Evolutionary conservation across 169 alveolate species (phyloP).

Genomic region (Miamiensis avidus): DNA sequence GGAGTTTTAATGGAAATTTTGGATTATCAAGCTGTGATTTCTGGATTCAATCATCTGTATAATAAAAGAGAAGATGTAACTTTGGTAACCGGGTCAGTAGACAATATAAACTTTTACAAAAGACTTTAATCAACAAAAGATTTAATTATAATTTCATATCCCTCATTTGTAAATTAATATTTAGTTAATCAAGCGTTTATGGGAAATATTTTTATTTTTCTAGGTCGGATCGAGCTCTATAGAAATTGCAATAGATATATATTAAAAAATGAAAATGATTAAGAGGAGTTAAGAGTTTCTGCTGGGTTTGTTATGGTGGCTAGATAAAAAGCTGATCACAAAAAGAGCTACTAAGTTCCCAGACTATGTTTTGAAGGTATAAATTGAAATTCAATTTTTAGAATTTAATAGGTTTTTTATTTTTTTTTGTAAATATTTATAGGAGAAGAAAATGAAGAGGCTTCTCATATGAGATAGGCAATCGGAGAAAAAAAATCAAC

Average conservation of each 20-base stretch:
- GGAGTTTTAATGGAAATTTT: neutral
- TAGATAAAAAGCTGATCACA: constrained; percentile 23
- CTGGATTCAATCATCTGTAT: neutral
- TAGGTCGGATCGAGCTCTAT: constrained; percentile 42
- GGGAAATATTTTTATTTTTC: constrained; percentile 13
- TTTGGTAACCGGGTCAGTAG: constrained; percentile 50
- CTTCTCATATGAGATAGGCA: constrained; percentile 23
- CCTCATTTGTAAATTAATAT: neutral
- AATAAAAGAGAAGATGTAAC: neutral
- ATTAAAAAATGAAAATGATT: neutral
- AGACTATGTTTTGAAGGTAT: constrained; percentile 19
- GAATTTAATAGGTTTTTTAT: neutral
- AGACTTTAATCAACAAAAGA: constrained; percentile 22
- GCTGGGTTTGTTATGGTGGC: constrained; percentile 59
- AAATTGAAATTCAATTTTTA: too few relatives aligned
- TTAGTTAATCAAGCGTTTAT: constrained; percentile 2
- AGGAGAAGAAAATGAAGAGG: constrained; percentile 26
- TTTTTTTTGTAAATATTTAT: too few relatives aligned
- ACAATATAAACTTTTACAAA: constrained; percentile 35
- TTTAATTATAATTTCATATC: neutral
- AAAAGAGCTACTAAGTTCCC: constrained; percentile 30
- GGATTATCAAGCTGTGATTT: neutral
- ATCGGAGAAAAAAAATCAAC: constrained; percentile 32
- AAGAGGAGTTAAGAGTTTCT: constrained; percentile 33
- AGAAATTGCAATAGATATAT: constrained; percentile 32